These are phyloP conservation scores for Amyloporia xantha DNA, from an alignment of 768 basidiomycete species.

Conservation along the genomic window DNA sequence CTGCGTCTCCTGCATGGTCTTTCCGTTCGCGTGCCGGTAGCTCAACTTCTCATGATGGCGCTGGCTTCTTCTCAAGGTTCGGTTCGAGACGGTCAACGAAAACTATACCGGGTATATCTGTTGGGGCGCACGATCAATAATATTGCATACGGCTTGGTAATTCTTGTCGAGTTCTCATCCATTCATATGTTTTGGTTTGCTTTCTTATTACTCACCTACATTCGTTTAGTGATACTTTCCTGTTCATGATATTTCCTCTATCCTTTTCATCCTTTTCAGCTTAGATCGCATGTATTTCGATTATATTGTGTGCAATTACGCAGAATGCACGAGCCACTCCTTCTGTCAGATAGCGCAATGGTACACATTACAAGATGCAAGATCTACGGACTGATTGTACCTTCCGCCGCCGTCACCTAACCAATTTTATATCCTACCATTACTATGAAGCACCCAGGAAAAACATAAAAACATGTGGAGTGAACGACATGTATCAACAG, in stretches of 20 bases:
- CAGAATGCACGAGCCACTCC: not conserved
- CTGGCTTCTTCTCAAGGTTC: constrained; percentile 68
- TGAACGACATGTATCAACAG: no score
- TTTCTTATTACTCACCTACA: not conserved
- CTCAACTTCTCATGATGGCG: constrained; percentile 57
- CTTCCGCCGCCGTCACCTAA: no score
- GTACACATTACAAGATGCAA: not conserved
- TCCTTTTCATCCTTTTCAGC: not conserved
- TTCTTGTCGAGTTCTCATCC: not conserved
- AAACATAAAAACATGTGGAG: no score
- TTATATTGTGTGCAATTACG: constrained; percentile 1
- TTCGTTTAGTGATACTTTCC: constrained; percentile 1
- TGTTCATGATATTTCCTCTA: not conserved
- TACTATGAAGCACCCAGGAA: no score
- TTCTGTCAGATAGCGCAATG: not conserved
- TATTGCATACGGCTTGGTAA: not conserved
- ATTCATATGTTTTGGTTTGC: not conserved
- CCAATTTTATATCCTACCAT: no score
- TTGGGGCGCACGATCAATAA: constrained; percentile 14
- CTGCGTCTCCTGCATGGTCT: constrained; percentile 78
- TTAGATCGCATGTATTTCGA: constrained; percentile 1
- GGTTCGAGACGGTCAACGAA: constrained; percentile 59
- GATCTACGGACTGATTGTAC: no score
- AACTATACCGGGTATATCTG: constrained; percentile 18
- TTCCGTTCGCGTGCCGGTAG: constrained; percentile 80